A percentile compares a stretch with the other conserved stretches of the same genome.
These are phyloP conservation scores for Pythium myriotylum DNA, from an alignment of 352 stramenopile species.

Conservation along the genomic window DNA sequence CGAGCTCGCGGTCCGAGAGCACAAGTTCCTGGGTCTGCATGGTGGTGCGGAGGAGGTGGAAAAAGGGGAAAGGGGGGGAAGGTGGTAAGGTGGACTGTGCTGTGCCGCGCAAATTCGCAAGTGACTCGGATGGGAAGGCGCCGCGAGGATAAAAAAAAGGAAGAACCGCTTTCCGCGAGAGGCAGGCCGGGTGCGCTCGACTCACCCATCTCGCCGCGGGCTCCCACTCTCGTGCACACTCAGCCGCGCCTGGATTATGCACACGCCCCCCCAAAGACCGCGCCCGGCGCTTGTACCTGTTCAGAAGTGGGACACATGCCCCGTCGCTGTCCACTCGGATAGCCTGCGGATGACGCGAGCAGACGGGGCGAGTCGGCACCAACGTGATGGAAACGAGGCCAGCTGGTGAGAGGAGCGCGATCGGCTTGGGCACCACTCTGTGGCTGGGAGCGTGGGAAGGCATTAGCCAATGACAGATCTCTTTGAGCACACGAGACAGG, in stretches of 20 bases:
- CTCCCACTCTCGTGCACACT: conserved; percentile 21
- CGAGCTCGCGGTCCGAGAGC: conserved; percentile 34
- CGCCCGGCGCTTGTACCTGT: conserved; percentile 2
- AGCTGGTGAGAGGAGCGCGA: conserved; percentile 7
- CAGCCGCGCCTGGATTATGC: background rate
- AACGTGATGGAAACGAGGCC: conserved; percentile 17
- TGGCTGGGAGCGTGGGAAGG: conserved; percentile 5
- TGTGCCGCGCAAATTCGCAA: conserved; percentile 32
- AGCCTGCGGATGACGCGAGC: background rate
- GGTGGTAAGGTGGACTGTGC: conserved; percentile 7
- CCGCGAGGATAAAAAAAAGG: conserved; percentile 10
- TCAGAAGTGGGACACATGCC: too few relatives aligned
- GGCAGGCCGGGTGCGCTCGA: background rate
- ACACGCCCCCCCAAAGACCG: too few relatives aligned
- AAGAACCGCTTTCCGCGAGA: background rate
- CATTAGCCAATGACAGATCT: conserved; percentile 26
- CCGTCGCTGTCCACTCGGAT: background rate
- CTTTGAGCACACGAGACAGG: background rate
- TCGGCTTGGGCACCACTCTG: conserved; percentile 5
- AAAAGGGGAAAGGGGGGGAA: background rate
- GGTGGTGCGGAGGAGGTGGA: background rate
- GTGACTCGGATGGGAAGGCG: conserved; percentile 21
- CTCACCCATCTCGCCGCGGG: conserved; percentile 20
- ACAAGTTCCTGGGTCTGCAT: conserved; percentile 31
- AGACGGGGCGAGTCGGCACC: background rate